phyloP scores from a whole-genome alignment of 495 filamentous ascomycete genomes.

The Terfezia boudieri region DNA sequence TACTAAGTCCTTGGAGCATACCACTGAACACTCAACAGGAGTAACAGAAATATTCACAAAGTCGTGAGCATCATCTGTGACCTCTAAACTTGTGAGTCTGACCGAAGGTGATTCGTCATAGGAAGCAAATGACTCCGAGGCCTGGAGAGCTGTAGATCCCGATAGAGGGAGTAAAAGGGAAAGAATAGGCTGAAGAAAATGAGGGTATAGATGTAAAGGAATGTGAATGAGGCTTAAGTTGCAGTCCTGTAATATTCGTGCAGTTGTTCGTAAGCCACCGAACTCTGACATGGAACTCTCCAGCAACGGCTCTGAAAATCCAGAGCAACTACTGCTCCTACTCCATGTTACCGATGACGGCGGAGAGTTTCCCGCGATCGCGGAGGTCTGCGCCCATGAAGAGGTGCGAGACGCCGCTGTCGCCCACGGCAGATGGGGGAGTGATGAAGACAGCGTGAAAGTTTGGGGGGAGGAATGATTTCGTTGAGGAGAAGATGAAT shows the following conservation, averaged over 20 bases:
- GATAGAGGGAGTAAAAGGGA: conserved; percentile 54
- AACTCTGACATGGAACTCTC: conserved; percentile 4
- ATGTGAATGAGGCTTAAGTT: conserved; percentile 78
- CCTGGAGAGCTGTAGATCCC: conserved; percentile 13
- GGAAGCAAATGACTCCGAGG: background rate
- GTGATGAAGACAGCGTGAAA: conserved; percentile 1
- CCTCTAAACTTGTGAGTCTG: background rate
- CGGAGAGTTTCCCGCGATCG: conserved; percentile 9
- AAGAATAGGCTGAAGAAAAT: conserved; percentile 63
- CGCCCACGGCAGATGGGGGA: conserved; percentile 1
- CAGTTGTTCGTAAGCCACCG: conserved; percentile 18
- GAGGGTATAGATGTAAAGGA: conserved; percentile 56
- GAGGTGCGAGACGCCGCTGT: conserved; percentile 3
- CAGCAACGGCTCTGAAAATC: conserved; percentile 8
- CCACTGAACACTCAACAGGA: conserved; percentile 77
- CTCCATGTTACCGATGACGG: conserved; percentile 8
- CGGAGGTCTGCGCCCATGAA: conserved; percentile 6
- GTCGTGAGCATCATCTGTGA: conserved; percentile 26
- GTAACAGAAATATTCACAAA: conserved; percentile 91
- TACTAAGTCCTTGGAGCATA: conserved; percentile 55
- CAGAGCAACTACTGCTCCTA: conserved; percentile 8
- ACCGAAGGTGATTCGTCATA: conserved; percentile 2
- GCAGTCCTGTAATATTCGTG: conserved; percentile 44
- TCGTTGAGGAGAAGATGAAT: conserved; percentile 1
- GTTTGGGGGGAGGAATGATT: background rate